A percentile compares a stretch with the other conserved stretches of the same genome.
phyloP scores from a whole-genome alignment of 1,139 yeast species.

The Yamadazyma triangularis region DNA sequence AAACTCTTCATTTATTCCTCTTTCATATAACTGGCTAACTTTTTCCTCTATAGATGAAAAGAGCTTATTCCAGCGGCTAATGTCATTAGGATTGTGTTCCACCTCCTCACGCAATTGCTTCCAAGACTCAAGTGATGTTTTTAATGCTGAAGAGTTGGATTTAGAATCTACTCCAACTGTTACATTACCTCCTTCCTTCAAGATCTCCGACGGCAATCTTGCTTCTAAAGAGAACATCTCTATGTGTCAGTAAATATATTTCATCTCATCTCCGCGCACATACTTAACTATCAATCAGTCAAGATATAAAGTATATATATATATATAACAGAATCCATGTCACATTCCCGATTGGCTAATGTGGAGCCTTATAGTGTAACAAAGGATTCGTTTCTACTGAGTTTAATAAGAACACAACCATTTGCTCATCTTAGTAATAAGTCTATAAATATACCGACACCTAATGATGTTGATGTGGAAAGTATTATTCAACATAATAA shows the following conservation, averaged over 20 bases:
- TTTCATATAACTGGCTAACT: constrained; percentile 10
- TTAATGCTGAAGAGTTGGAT: background rate
- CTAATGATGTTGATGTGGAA: constrained; percentile 19
- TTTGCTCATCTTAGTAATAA: background rate
- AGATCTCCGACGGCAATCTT: constrained; percentile 3
- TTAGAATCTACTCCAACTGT: background rate
- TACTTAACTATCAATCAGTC: no score
- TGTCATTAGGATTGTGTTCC: constrained; percentile 19
- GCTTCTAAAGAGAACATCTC: background rate
- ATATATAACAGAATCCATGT: no score
- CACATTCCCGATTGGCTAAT: no score
- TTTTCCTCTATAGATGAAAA: constrained; percentile 20
- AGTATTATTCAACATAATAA: constrained; percentile 19
- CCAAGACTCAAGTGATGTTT: background rate
- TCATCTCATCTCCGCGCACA: no score
- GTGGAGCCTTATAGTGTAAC: background rate
- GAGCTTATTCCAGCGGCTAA: constrained; percentile 28
- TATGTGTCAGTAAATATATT: no score
- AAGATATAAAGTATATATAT: no score
- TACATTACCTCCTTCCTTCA: constrained; percentile 3
- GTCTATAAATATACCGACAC: constrained; percentile 17
- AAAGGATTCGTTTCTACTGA: background rate
- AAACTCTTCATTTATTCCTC: constrained; percentile 15
- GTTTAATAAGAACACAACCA: background rate
- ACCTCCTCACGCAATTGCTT: constrained; percentile 1